Evolutionary conservation across 257 asterid genomes (phyloP).

Genomic region (Linaria vulgaris): DNA sequence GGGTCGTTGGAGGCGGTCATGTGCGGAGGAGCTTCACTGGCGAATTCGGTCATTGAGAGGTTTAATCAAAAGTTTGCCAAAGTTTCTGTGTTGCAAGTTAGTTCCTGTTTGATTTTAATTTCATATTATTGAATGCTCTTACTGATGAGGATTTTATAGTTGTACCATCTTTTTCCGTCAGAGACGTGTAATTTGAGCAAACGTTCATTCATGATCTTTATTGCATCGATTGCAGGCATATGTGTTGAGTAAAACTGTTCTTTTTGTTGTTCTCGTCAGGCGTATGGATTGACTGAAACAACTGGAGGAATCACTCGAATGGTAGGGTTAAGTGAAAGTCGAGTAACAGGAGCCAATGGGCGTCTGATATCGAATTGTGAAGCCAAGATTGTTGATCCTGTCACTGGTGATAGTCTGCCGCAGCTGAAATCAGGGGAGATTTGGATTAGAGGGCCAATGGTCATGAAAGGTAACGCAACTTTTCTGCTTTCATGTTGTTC

Average conservation of each 20-base stretch:
- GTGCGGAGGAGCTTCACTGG: constrained; percentile 76
- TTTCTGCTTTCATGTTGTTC: constrained; percentile 4
- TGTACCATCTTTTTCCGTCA: too few species aligned
- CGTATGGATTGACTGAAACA: constrained; percentile 47
- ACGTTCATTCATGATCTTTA: background rate
- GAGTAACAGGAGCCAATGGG: constrained; percentile 32
- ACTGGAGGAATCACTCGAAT: constrained; percentile 39
- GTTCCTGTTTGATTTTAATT: too few species aligned
- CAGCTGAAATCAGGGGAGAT: constrained; percentile 38
- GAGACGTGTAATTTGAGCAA: too few species aligned
- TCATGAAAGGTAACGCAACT: constrained; percentile 39
- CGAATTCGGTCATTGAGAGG: constrained; percentile 34
- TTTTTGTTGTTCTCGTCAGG: constrained; percentile 22
- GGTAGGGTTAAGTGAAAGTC: constrained; percentile 24
- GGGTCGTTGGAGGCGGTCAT: constrained; percentile 51
- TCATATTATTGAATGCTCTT: too few species aligned
- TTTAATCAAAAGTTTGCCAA: constrained; percentile 38
- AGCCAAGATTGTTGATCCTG: constrained; percentile 42
- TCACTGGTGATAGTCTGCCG: constrained; percentile 32
- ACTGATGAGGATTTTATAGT: too few species aligned
- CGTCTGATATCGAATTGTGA: constrained; percentile 37
- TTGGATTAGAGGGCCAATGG: constrained; percentile 43
- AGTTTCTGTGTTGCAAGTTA: constrained; percentile 33
- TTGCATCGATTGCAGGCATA: background rate
- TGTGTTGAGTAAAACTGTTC: background rate